Base-by-base conservation (phyloP, 106 monocot species). In the Dioscorea alata region DNA sequence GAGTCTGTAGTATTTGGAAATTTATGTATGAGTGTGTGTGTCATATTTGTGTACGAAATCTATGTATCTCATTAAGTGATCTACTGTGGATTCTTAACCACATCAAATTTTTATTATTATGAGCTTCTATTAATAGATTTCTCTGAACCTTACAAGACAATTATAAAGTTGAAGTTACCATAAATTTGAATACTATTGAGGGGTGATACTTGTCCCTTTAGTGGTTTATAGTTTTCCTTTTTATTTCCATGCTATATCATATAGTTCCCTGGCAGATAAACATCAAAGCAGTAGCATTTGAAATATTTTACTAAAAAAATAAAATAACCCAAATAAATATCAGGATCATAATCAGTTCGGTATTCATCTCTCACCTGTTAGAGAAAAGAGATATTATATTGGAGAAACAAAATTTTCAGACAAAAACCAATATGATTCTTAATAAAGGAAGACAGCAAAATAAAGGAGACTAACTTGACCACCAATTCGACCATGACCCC, bases 341-440 rank as follows among this genome's bases (percentile, higher is more conserved):
- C 99, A 79, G 99, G 99, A 90, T 99, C 99, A 73, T 99, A 99
- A 79, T 99, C 90, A 14, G 93, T 99, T 28, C 99, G 93, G 60
- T 90, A 93, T 77, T 99, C 99, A 64, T 99, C 99, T 49, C 99
- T 82, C 67, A 99, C 99, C 94, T 94, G 61, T 69, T 13, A 82
- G 18, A 62, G 31, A 61, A 78, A 61, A 69, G 33, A 74, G 18
- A 32, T 12, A 67, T 63, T 49, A 57, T 31, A 17, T 75, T 31
- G 82, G 22, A 32, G 31, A 63, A 17, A 28, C 28, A 28, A 31
- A 33, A 31, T 2, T 63, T 0, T 63, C 25, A 63, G 63, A 63
- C 12, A 31, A 16, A 68, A 42, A 42, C 42, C 42, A 42, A 42
- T 42, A 42, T 42, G 0, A 42, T 42, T 53, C 17, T 17, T 35